Evolutionary conservation across 2,329 filamentous ascomycete species (phyloP).

Genomic region (Aspergillus pseudotamarii): DNA sequence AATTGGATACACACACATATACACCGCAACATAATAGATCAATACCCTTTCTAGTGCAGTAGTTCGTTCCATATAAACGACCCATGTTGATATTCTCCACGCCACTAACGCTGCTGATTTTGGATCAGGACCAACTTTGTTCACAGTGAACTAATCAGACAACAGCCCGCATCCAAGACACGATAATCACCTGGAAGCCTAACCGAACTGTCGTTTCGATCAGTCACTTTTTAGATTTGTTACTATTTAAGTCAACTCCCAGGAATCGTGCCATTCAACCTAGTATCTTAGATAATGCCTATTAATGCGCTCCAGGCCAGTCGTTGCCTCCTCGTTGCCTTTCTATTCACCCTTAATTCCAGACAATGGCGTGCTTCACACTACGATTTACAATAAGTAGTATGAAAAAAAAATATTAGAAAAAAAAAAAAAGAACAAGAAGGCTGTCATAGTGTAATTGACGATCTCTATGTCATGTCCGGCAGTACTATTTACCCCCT

Average conservation of each 20-base stretch:
- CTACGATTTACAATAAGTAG: neutral
- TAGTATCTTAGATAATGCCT: neutral
- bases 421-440: neutral
- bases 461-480: neutral
- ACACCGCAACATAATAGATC: neutral
- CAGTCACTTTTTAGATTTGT: constrained; percentile 2
- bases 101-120: neutral
- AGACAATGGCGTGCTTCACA: neutral
- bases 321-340: neutral
- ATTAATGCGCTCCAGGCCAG: neutral
- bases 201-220: constrained; percentile 1
- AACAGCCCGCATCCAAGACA: neutral
- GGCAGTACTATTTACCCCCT: neutral
- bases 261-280: neutral
- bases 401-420: too few species aligned
- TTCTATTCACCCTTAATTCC: neutral
- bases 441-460: neutral
- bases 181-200: neutral
- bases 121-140: neutral
- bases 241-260: neutral
- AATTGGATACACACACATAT: too few species aligned
- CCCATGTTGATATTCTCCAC: neutral
- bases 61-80: constrained; percentile 2
- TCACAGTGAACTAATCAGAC: neutral
- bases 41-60: neutral